Percentiles rank a stretch among this genome's conserved stretches.
These are phyloP conservation scores for Nicotiana benthamiana DNA, from an alignment of 257 asterid genomes.

Conservation along the genomic window DNA sequence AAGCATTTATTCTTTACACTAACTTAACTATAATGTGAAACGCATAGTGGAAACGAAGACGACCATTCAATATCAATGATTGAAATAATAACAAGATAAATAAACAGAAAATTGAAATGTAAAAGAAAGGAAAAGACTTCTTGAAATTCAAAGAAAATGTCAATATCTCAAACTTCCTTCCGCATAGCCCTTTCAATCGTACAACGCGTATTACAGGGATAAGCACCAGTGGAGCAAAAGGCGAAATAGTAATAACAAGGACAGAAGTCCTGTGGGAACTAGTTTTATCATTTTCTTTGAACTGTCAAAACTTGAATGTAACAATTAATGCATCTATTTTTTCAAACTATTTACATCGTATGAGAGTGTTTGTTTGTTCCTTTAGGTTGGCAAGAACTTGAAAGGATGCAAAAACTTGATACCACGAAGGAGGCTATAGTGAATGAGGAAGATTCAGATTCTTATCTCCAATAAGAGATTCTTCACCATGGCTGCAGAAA, in stretches of 20 bases:
- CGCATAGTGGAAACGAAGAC: neutral
- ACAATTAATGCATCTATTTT: neutral
- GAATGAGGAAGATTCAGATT: conserved; percentile 60
- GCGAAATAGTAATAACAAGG: neutral
- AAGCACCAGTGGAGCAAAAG: neutral
- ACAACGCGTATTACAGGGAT: neutral
- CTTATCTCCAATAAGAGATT: conserved; percentile 57
- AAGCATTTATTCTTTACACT: neutral
- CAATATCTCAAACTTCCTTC: neutral
- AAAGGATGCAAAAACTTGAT: neutral
- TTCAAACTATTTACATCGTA: neutral
- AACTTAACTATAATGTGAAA: neutral
- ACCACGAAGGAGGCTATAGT: conserved; percentile 21
- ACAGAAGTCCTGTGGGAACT: neutral
- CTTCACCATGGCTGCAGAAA: conserved; percentile 58
- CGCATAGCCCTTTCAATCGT: neutral
- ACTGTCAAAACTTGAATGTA: neutral
- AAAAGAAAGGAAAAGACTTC: neutral
- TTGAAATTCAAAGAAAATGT: neutral
- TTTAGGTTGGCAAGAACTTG: neutral
- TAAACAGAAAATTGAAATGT: neutral
- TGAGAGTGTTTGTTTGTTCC: neutral
- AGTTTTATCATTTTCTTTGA: neutral
- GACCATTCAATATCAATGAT: neutral
- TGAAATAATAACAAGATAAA: neutral